Conservation (phyloP, 225 moss, liverwort and hornwort species). For the Marchantia polymorpha region DNA sequence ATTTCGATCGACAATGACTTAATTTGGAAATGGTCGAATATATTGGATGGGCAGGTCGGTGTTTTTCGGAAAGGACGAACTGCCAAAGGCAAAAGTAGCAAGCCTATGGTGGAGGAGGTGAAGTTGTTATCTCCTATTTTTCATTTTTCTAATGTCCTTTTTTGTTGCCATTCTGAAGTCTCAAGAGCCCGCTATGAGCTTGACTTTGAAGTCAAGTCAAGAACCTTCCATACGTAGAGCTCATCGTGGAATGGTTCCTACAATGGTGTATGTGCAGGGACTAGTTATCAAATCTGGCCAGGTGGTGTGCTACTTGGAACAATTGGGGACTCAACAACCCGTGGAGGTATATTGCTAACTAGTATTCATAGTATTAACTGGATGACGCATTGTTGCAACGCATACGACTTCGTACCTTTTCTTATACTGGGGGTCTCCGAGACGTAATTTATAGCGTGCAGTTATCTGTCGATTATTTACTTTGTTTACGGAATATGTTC, state of each 20-base stretch:
- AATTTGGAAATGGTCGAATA: not conserved
- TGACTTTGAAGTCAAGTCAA: no score
- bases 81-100: conserved; percentile 78
- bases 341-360: conserved; percentile 57
- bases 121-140: not conserved
- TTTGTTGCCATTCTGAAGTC: no score
- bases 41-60: conserved; percentile 52
- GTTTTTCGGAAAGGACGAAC: conserved; percentile 74
- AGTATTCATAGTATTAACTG: not conserved
- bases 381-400: not conserved
- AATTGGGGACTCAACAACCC: conserved; percentile 88
- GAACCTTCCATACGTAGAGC: not conserved
- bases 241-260: not conserved
- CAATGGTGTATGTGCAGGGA: not conserved
- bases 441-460: no score
- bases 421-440: no score
- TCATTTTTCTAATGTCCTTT: not conserved
- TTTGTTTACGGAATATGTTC: no score
- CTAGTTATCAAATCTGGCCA: conserved; percentile 77
- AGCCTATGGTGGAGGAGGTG: conserved; percentile 70
- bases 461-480: no score
- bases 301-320: conserved; percentile 95
- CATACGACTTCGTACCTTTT: not conserved
- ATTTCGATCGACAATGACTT: not conserved
- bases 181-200: no score